Conservation (phyloP, 2,329 filamentous ascomycete species). For the Epichloe festucae region DNA sequence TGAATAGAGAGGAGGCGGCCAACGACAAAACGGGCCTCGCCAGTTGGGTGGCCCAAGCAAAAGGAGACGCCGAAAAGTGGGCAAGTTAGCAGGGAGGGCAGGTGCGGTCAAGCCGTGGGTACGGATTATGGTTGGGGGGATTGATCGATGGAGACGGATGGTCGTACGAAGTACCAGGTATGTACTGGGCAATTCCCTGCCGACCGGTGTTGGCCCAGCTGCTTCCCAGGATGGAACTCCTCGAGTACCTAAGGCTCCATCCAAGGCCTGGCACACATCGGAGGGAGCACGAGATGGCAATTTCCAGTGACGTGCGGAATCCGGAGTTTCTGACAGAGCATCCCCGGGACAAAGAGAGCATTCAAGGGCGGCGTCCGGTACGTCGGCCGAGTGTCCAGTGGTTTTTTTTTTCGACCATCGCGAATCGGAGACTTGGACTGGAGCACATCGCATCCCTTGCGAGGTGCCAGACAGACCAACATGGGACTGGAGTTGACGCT, state of each 20-base stretch:
- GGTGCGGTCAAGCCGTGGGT: neutral
- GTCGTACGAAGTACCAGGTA: neutral
- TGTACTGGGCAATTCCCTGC: neutral
- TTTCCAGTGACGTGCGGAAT: neutral
- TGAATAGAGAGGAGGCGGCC: constrained; percentile 4
- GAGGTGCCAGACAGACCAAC: no score
- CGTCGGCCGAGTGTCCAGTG: neutral
- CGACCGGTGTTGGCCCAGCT: no score
- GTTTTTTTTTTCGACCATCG: neutral
- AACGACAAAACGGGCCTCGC: constrained; percentile 1
- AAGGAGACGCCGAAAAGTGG: constrained; percentile 7
- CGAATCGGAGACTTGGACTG: no score
- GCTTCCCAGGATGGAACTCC: no score
- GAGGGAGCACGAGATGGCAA: neutral
- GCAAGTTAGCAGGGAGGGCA: neutral
- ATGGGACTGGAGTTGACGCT: neutral
- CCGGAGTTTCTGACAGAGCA: no score
- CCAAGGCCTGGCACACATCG: neutral
- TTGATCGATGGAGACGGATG: no score
- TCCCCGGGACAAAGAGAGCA: no score
- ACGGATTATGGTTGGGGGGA: neutral
- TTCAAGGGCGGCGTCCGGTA: neutral
- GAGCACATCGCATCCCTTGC: no score
- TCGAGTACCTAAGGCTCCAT: neutral
- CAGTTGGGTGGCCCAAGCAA: neutral